A percentile compares a stretch with the other conserved stretches of the same genome.
Conservation (phyloP, 306 rosid species). For the Rosa chinensis region DNA sequence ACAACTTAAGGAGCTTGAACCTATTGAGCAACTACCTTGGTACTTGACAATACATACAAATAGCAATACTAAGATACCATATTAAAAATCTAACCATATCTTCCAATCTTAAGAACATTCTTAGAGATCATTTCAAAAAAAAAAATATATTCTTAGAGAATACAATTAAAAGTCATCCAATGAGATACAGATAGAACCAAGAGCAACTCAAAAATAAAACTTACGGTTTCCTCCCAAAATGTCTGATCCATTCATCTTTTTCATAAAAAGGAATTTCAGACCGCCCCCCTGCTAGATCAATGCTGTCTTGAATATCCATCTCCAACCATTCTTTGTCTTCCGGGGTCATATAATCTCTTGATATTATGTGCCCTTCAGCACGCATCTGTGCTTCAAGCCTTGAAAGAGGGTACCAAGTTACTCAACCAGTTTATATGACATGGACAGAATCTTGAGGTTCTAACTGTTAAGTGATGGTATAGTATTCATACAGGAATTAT, state of each 20-base stretch:
- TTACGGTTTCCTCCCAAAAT: constrained; percentile 80
- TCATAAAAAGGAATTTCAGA: constrained; percentile 75
- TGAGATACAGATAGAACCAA: not conserved
- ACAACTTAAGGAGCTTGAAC: not conserved
- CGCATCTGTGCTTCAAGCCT: constrained; percentile 96
- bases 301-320: constrained; percentile 91
- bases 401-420: constrained; percentile 30
- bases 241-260: constrained; percentile 64
- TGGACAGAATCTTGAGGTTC: constrained; percentile 6
- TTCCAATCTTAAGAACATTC: not conserved
- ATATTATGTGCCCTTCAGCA: constrained; percentile 69
- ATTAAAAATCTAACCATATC: not conserved
- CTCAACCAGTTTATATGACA: constrained; percentile 24
- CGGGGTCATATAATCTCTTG: constrained; percentile 72
- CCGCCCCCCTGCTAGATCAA: constrained; percentile 48
- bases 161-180: not conserved
- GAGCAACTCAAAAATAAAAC: constrained; percentile 28
- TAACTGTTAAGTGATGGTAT: constrained; percentile 16
- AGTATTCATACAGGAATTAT: constrained; percentile 17
- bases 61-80: not conserved
- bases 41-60: not conserved
- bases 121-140: no score
- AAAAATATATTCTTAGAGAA: not conserved
- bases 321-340: constrained; percentile 91
- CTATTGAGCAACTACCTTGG: not conserved